Evolutionary conservation across 2,329 filamentous ascomycete genomes (phyloP).

Genomic region (Graphiopsis chlorocephala): DNA sequence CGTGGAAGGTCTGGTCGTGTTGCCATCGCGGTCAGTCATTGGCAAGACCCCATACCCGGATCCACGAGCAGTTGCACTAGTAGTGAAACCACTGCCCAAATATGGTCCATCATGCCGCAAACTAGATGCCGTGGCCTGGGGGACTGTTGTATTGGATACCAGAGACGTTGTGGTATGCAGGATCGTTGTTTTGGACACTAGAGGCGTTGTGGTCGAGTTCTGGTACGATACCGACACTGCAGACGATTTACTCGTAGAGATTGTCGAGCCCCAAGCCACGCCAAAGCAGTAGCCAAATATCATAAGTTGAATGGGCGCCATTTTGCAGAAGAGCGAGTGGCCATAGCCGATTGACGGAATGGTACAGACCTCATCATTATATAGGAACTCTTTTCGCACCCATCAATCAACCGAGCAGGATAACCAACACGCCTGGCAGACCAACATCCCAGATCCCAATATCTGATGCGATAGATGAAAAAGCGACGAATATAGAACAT

Average conservation of each 20-base stretch:
- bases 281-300: not conserved
- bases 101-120: not conserved
- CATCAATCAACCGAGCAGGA: not conserved
- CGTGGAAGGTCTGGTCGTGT: not conserved
- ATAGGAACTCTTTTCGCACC: not conserved
- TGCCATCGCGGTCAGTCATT: not conserved
- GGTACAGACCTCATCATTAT: not conserved
- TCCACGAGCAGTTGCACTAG: not conserved
- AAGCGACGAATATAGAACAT: not conserved
- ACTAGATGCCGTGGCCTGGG: not conserved
- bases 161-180: not conserved
- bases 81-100: not conserved
- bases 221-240: not conserved
- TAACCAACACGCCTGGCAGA: not conserved
- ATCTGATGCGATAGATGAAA: not conserved
- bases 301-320: not conserved
- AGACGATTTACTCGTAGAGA: not conserved
- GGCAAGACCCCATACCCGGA: not conserved
- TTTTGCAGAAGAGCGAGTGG: not conserved
- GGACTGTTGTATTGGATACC: not conserved
- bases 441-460: not conserved
- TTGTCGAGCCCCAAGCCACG: not conserved
- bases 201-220: not conserved
- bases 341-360: not conserved
- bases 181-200: not conserved